A percentile compares a stretch with the other conserved stretches of the same genome.
Conservation (phyloP, 768 basidiomycete species). For the Mrakia gelida region DNA sequence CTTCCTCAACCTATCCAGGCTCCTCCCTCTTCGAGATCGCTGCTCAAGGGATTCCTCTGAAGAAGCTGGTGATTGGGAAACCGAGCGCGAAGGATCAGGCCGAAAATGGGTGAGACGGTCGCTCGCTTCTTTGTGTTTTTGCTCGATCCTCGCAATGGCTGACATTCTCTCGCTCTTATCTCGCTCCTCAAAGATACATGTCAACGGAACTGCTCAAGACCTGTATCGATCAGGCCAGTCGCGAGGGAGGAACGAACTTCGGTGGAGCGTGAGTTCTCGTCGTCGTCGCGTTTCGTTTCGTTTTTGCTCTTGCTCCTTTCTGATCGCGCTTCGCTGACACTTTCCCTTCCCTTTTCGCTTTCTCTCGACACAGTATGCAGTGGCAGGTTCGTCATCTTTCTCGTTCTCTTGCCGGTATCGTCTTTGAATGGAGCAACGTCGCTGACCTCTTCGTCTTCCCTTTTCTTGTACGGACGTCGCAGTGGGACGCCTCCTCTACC, state of each 20-base stretch:
- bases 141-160: not conserved
- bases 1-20: constrained; percentile 2
- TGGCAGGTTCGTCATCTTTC: not conserved
- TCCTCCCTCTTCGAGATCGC: constrained; percentile 11
- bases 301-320: not conserved
- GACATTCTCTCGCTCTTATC: not conserved
- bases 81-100: constrained; percentile 9
- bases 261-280: not conserved
- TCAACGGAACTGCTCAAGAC: not conserved
- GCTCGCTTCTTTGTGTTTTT: not conserved
- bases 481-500: not conserved
- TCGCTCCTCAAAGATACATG: not conserved
- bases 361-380: not conserved
- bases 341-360: not conserved
- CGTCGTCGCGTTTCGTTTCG: not conserved
- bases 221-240: not conserved
- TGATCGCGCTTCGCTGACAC: not conserved
- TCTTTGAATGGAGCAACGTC: too few relatives aligned
- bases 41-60: not conserved
- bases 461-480: not conserved
- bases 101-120: not conserved
- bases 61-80: constrained; percentile 18
- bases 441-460: not conserved
- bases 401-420: not conserved
- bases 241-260: not conserved